Percentiles rank a stretch among this genome's conserved stretches.
phyloP scores from a whole-genome alignment of 2,329 filamentous ascomycete genomes.

The Fusarium albidum region DNA sequence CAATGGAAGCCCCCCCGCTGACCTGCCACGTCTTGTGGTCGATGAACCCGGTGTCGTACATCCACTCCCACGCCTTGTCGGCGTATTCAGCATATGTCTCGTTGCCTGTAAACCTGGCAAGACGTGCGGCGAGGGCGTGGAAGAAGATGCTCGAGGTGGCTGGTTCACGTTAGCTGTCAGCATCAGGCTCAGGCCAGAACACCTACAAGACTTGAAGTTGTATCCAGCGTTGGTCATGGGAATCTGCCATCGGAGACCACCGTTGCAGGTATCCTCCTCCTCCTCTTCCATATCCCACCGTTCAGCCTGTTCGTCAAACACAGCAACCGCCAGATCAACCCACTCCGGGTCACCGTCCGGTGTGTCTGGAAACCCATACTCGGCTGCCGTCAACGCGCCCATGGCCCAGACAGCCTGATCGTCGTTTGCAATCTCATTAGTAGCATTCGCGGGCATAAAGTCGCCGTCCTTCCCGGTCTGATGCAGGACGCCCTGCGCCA shows the following conservation, averaged over 20 bases:
- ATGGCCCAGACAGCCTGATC: conserved; percentile 78
- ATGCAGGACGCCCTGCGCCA: conserved; percentile 63
- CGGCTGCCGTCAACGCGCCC: conserved; percentile 71
- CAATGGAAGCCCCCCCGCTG: conserved; percentile 67
- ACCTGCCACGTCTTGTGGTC: conserved; percentile 67
- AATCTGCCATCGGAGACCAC: conserved; percentile 79
- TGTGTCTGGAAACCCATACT: conserved; percentile 68
- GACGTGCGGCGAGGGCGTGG: conserved; percentile 71
- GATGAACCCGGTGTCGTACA: conserved; percentile 61
- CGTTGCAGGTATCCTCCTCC: conserved; percentile 68
- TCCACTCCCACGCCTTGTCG: conserved; percentile 69
- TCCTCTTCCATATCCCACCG: conserved; percentile 66
- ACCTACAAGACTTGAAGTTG: conserved; percentile 72
- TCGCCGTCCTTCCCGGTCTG: conserved; percentile 64
- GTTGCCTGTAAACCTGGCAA: conserved; percentile 75
- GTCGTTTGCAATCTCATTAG: conserved; percentile 68
- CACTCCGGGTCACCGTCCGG: conserved; percentile 62
- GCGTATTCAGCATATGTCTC: conserved; percentile 70
- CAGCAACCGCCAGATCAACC: conserved; percentile 71
- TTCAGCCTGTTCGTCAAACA: conserved; percentile 41
- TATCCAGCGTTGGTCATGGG: conserved; percentile 77
- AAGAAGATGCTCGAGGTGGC: conserved; percentile 68
- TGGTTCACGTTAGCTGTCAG: conserved; percentile 33
- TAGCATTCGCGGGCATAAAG: conserved; percentile 68
- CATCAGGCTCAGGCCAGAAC: too few relatives aligned